These are phyloP conservation scores for Trichosporon faecale DNA, from an alignment of 1,284 basidiomycete species.

Conservation along the genomic window DNA sequence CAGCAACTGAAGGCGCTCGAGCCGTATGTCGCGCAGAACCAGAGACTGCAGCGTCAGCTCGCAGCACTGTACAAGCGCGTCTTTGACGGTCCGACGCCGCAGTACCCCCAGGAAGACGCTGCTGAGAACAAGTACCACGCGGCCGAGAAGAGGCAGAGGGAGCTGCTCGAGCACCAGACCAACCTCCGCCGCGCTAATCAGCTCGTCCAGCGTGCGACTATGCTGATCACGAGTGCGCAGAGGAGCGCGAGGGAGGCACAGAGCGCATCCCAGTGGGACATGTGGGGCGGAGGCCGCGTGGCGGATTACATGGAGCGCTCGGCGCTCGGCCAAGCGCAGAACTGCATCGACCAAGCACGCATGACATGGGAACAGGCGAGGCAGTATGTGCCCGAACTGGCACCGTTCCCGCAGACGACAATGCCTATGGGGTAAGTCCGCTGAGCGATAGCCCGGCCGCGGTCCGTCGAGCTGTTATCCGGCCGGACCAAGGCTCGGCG, in stretches of 20 bases:
- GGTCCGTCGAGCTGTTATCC: not conserved
- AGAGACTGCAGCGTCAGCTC: conserved; percentile 13
- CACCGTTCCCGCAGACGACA: conserved; percentile 11
- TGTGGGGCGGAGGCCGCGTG: conserved; percentile 13
- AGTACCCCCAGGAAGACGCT: conserved; percentile 26
- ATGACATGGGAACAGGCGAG: conserved; percentile 24
- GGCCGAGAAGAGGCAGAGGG: conserved; percentile 12
- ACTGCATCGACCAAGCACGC: conserved; percentile 23
- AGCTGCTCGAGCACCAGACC: conserved; percentile 10
- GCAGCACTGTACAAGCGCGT: conserved; percentile 23
- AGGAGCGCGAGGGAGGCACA: not conserved
- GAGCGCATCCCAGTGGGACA: conserved; percentile 11
- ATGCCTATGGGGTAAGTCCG: conserved; percentile 25
- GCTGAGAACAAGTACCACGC: conserved; percentile 15
- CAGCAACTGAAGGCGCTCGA: conserved; percentile 14
- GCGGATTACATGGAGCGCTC: conserved; percentile 18
- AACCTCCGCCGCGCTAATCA: conserved; percentile 21
- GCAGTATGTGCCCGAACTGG: conserved; percentile 20
- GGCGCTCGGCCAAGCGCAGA: conserved; percentile 26
- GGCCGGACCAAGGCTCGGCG: too few relatives aligned
- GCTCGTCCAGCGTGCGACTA: conserved; percentile 20
- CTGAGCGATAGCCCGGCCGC: too few relatives aligned
- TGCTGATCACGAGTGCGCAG: conserved; percentile 19
- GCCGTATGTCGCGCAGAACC: conserved; percentile 13
- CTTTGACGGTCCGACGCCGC: conserved; percentile 25